Percentiles rank a stretch among this genome's conserved stretches.
Conservation (phyloP, 306 rosid species). For the Argentina anserina region DNA sequence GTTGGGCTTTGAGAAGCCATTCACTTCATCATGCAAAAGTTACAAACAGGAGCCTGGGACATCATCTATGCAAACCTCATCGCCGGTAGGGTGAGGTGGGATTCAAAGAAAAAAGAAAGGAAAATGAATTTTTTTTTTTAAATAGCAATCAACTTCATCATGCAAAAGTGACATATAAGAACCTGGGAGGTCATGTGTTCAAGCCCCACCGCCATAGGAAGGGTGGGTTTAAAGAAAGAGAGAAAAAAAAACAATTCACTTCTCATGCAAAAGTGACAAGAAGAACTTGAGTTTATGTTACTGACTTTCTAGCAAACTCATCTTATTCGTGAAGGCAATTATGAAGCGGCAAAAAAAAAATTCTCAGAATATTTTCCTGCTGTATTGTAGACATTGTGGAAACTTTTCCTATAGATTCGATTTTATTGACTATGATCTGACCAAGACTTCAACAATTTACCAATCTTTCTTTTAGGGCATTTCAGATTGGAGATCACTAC, state of each 20-base stretch:
- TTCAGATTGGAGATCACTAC: not conserved
- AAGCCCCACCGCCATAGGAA: no score
- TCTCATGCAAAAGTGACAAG: not conserved
- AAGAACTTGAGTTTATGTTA: not conserved
- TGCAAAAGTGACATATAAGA: no score
- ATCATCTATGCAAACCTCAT: no score
- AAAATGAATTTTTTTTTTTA: no score
- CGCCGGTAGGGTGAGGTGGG: no score
- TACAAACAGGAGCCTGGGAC: no score
- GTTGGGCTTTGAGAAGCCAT: not conserved
- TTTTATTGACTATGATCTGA: not conserved
- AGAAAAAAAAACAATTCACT: no score
- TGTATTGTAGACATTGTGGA: not conserved
- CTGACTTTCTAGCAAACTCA: not conserved
- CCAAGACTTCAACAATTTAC: not conserved
- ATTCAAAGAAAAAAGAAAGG: no score
- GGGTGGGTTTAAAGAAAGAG: no score
- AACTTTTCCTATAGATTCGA: not conserved
- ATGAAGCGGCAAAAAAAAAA: not conserved
- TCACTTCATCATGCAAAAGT: not conserved
- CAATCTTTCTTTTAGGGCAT: not conserved
- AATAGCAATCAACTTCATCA: not conserved
- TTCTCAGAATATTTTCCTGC: not conserved
- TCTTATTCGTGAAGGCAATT: not conserved
- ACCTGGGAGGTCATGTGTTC: no score